Percentiles rank a stretch among this genome's conserved stretches.
phyloP scores from a whole-genome alignment of 75 land plant genomes.

The Isoetes taiwanensis region DNA sequence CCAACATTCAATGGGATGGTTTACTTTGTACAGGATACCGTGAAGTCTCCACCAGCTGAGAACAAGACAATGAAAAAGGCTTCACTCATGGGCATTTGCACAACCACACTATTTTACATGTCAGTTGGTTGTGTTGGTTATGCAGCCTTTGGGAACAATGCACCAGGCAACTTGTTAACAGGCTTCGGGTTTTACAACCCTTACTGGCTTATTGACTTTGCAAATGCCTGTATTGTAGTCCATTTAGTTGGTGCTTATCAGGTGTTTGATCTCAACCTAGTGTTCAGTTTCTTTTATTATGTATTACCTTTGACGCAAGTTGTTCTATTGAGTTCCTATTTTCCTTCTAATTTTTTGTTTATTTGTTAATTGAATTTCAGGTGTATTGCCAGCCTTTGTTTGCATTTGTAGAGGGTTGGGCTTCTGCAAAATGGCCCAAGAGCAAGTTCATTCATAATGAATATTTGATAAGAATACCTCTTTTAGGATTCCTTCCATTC shows the following conservation, averaged over 20 bases:
- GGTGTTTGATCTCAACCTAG: slow-evolving; percentile 8
- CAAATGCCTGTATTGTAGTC: slow-evolving; percentile 24
- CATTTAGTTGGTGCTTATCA: slow-evolving; percentile 34
- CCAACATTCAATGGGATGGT: too few relatives aligned
- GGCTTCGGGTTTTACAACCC: slow-evolving; percentile 26
- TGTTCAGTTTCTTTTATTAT: background rate
- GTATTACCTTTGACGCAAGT: too few relatives aligned
- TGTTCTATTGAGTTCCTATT: too few relatives aligned
- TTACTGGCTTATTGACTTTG: slow-evolving; percentile 27
- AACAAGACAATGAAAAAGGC: slow-evolving; percentile 22
- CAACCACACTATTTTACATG: slow-evolving; percentile 28
- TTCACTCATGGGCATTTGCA: slow-evolving; percentile 10
- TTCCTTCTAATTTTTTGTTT: too few relatives aligned
- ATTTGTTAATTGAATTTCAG: too few relatives aligned
- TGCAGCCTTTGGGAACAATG: slow-evolving; percentile 26
- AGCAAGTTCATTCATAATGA: slow-evolving; percentile 11
- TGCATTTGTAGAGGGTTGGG: slow-evolving; percentile 30
- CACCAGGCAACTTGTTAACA: slow-evolving; percentile 30
- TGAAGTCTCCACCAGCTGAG: slow-evolving; percentile 23
- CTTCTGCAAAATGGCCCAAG: slow-evolving; percentile 17
- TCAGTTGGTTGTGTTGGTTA: slow-evolving; percentile 18
- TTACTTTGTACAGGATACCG: slow-evolving; percentile 21
- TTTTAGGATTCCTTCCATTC: slow-evolving; percentile 15
- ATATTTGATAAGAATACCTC: slow-evolving; percentile 20
- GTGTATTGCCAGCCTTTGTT: slow-evolving; percentile 46